Base-by-base conservation (phyloP, 441 rosid species). In the Populus hybrid region DNA sequence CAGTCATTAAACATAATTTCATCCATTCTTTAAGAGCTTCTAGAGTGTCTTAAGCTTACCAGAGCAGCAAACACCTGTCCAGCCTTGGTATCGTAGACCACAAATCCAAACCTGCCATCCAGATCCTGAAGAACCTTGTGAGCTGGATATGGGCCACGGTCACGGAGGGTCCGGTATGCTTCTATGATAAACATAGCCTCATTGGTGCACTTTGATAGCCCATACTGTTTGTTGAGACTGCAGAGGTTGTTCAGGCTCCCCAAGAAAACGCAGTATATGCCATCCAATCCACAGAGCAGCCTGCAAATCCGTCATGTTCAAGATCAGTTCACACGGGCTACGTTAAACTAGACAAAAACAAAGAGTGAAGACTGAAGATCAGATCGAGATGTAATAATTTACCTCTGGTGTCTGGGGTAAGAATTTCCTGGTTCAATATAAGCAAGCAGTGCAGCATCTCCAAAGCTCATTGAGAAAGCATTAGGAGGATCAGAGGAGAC, bases 81-180 rank as follows among this genome's bases (percentile, higher is more conserved):
- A 14, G 88, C 82, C 74, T 90, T 89, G 84, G 88, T 65, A 75
- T 95, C 99, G 73, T 91, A 95, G 73, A 95, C 86, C 1, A 93
- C 93, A 74, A 95, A 95, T 8, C 95, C 94, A 70, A 92, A 95
- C 83, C 87, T 81, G n/a, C 99, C 99, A 0, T 95, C 99, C 4
- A 95, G 86, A 77, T 91, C 99, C 77, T 87, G 86, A 2, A 95
- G 92, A 10, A 93, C 99, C 85, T 95, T 89, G 75, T 93, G 92
- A 8, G 99, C 97, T 8, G 99, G 99, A 81, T 90, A 95, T 0
- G 99, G 99, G 23, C 99, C 98, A 12, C 99, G 88, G 84, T 95
- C 99, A 78, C 98, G 85, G 24, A 95, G 91, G 46, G 98, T 92
- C 79, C 90, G 82, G 46, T 95, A 93, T 5, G 97, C 94, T 80